These are phyloP conservation scores for Asterochloris erici DNA, from an alignment of 139 green algal genomes.

Conservation along the genomic window DNA sequence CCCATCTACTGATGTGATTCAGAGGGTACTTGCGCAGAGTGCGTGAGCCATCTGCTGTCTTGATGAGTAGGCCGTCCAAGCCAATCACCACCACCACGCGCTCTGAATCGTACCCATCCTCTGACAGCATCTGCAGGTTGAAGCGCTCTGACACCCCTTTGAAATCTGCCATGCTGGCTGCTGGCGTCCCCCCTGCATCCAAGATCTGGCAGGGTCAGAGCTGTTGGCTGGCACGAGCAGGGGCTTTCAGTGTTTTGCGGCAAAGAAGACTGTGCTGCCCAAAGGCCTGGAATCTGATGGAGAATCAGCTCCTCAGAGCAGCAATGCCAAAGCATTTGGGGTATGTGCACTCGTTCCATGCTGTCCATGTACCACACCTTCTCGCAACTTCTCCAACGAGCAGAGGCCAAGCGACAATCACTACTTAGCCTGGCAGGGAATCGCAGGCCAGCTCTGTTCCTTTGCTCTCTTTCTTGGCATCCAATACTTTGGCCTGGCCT, in stretches of 20 bases:
- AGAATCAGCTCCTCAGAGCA: too few relatives aligned
- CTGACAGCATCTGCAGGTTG: conserved; percentile 29
- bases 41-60: conserved; percentile 38
- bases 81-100: conserved; percentile 58
- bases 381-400: too few relatives aligned
- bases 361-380: too few relatives aligned
- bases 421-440: too few relatives aligned
- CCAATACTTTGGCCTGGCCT: too few relatives aligned
- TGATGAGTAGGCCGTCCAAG: conserved; percentile 76
- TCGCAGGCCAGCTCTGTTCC: too few relatives aligned
- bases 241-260: background rate
- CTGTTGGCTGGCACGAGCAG: background rate
- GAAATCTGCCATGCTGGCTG: conserved; percentile 19
- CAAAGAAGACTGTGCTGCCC: too few relatives aligned
- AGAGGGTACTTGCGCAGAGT: conserved; percentile 73
- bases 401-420: too few relatives aligned
- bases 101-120: conserved; percentile 30
- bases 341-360: too few relatives aligned
- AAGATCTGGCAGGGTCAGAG: background rate
- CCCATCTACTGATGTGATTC: conserved; percentile 72
- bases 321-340: too few relatives aligned
- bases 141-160: conserved; percentile 41
- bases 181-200: background rate
- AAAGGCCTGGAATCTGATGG: too few relatives aligned
- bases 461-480: too few relatives aligned